These are phyloP conservation scores for Debaryomyces singareniensis DNA, from an alignment of 1,139 yeast genomes.

Conservation along the genomic window DNA sequence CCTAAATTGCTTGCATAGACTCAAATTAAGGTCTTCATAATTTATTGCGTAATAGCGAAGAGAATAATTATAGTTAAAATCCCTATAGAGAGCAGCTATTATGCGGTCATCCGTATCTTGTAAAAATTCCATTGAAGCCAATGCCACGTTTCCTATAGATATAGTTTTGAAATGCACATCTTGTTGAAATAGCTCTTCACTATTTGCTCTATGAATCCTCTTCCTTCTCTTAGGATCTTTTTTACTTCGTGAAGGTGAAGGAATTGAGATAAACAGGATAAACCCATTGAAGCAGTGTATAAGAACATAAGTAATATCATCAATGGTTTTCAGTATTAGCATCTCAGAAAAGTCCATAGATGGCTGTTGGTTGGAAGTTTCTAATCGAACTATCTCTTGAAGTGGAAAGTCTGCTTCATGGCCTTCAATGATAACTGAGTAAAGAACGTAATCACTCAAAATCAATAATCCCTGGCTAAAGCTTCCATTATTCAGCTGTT, in stretches of 20 bases:
- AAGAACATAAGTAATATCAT: constrained; percentile 13
- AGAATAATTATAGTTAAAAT: constrained; percentile 26
- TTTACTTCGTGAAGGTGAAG: constrained; percentile 3
- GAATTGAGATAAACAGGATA: constrained; percentile 17
- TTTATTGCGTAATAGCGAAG: constrained; percentile 22
- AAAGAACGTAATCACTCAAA: too few species aligned
- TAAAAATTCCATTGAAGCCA: constrained; percentile 17
- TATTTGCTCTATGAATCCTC: not conserved
- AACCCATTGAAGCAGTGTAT: constrained; percentile 26
- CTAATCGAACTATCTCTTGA: constrained; percentile 10
- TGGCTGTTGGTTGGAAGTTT: constrained; percentile 22
- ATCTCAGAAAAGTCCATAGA: constrained; percentile 20
- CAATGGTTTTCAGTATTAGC: constrained; percentile 12
- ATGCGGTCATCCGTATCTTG: constrained; percentile 2
- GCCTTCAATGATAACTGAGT: constrained; percentile 9
- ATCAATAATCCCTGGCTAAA: too few species aligned
- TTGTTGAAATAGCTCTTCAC: constrained; percentile 1
- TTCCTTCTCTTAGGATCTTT: constrained; percentile 1
- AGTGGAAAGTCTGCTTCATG: constrained; percentile 4
- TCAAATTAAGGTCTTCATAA: constrained; percentile 6
- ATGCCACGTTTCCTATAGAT: constrained; percentile 24
- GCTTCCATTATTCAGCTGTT: too few species aligned
- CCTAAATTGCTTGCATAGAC: constrained; percentile 21
- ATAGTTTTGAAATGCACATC: constrained; percentile 6
- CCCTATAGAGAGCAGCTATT: constrained; percentile 31